These are phyloP conservation scores for Arthrobotrys iridis DNA, from an alignment of 2,329 filamentous ascomycete species.

Conservation along the genomic window DNA sequence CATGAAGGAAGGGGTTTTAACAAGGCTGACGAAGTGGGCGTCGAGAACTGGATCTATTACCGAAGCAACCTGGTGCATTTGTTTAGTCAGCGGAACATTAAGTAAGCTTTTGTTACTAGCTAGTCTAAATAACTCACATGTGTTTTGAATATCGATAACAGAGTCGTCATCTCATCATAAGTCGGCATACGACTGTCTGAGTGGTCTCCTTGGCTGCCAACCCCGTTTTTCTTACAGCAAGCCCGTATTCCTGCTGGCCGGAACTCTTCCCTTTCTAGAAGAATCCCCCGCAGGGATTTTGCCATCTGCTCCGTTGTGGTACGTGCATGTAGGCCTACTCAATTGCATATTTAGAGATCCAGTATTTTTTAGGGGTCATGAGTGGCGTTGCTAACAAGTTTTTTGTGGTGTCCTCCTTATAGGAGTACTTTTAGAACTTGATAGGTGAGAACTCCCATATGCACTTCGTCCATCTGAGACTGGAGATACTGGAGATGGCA, in stretches of 20 bases:
- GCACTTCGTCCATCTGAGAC: constrained; percentile 23
- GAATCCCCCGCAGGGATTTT: constrained; percentile 29
- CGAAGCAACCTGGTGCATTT: constrained; percentile 5
- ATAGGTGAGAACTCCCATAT: constrained; percentile 19
- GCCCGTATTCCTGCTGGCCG: not conserved
- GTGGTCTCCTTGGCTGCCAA: constrained; percentile 22
- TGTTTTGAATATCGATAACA: constrained; percentile 32
- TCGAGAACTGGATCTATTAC: constrained; percentile 42
- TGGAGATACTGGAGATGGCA: constrained; percentile 41
- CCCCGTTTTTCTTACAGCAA: constrained; percentile 36
- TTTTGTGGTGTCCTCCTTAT: constrained; percentile 15
- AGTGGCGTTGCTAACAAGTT: constrained; percentile 23
- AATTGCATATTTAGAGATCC: not conserved
- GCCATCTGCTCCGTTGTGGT: constrained; percentile 49
- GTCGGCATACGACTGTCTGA: constrained; percentile 35
- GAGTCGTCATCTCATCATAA: constrained; percentile 29
- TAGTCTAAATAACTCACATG: constrained; percentile 16
- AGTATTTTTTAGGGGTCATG: not conserved
- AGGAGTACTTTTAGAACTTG: not conserved
- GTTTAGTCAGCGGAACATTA: not conserved
- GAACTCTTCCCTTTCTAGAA: constrained; percentile 28
- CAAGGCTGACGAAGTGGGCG: constrained; percentile 37
- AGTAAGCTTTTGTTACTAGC: too few species aligned
- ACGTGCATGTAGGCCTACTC: constrained; percentile 33
- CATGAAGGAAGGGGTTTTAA: constrained; percentile 42